phyloP scores from a whole-genome alignment of 768 basidiomycete genomes.

The Boletales sp. region DNA sequence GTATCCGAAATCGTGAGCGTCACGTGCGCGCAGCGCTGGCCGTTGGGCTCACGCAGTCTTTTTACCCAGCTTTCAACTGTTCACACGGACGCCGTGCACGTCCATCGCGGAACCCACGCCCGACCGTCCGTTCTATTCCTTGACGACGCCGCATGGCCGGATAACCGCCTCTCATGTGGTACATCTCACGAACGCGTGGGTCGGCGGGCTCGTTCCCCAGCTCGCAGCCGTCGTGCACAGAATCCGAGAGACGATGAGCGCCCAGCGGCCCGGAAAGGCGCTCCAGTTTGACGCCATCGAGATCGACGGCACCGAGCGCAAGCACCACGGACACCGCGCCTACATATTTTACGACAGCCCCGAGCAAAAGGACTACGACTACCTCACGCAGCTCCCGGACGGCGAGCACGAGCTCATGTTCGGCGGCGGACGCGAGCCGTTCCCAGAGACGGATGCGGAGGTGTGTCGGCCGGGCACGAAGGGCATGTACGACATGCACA shows the following conservation, averaged over 20 bases:
- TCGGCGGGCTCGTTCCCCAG: conserved; percentile 42
- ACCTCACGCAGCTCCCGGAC: conserved; percentile 59
- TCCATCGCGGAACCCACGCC: conserved; percentile 30
- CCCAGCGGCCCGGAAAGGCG: conserved; percentile 51
- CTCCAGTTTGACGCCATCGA: conserved; percentile 18
- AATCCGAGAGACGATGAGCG: conserved; percentile 56
- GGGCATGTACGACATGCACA: conserved; percentile 31
- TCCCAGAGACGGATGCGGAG: neutral
- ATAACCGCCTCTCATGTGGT: conserved; percentile 42
- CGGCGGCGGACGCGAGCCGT: conserved; percentile 52
- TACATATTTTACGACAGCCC: conserved; percentile 55
- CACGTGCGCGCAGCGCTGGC: conserved; percentile 4
- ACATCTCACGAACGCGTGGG: conserved; percentile 56
- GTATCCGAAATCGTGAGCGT: conserved; percentile 38
- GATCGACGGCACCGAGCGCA: conserved; percentile 3
- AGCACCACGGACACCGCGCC: conserved; percentile 43
- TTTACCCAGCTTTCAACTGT: conserved; percentile 34
- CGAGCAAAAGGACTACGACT: conserved; percentile 48
- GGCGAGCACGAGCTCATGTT: conserved; percentile 56
- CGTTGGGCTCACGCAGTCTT: neutral
- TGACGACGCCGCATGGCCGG: conserved; percentile 42
- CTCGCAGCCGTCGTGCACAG: conserved; percentile 30
- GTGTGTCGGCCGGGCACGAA: conserved; percentile 27
- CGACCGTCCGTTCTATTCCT: conserved; percentile 30
- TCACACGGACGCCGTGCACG: conserved; percentile 42